Percentiles rank a stretch among this genome's conserved stretches.
phyloP scores from a whole-genome alignment of 2,329 filamentous ascomycete genomes.

The Xylaria sp. region DNA sequence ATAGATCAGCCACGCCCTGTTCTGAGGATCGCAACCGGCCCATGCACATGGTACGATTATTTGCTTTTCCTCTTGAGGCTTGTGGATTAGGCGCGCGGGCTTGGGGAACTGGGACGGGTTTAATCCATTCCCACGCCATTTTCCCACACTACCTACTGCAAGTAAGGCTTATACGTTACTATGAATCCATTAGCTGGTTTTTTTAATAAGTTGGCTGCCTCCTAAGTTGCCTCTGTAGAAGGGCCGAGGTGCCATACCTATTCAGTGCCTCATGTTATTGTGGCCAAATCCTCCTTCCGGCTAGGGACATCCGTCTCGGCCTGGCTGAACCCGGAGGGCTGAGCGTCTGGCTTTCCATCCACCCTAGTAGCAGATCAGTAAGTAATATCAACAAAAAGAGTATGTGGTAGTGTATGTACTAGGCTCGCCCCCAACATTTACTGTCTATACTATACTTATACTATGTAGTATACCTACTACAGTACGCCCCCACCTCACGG shows the following conservation, averaged over 20 bases:
- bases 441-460: too few relatives aligned
- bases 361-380: conserved; percentile 15
- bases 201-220: too few relatives aligned
- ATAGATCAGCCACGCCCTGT: conserved; percentile 11
- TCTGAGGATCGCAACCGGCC: conserved; percentile 10
- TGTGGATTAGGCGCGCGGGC: conserved; percentile 4
- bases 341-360: conserved; percentile 5
- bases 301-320: conserved; percentile 7
- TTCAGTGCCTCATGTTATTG: too few relatives aligned
- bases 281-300: conserved; percentile 8
- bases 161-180: too few relatives aligned
- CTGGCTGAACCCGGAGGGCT: conserved; percentile 20
- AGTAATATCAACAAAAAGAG: background rate
- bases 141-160: too few relatives aligned
- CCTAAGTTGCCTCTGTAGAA: background rate
- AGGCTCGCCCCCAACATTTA: too few relatives aligned
- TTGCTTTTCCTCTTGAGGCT: conserved; percentile 16
- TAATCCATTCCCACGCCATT: too few relatives aligned
- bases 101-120: too few relatives aligned
- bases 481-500: too few relatives aligned
- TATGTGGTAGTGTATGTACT: background rate
- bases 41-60: conserved; percentile 21
- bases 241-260: background rate
- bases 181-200: too few relatives aligned
- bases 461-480: too few relatives aligned